Percentiles rank a stretch among this genome's conserved stretches.
These are phyloP conservation scores for Beauveria australis DNA, from an alignment of 2,329 filamentous ascomycete genomes.

Conservation along the genomic window DNA sequence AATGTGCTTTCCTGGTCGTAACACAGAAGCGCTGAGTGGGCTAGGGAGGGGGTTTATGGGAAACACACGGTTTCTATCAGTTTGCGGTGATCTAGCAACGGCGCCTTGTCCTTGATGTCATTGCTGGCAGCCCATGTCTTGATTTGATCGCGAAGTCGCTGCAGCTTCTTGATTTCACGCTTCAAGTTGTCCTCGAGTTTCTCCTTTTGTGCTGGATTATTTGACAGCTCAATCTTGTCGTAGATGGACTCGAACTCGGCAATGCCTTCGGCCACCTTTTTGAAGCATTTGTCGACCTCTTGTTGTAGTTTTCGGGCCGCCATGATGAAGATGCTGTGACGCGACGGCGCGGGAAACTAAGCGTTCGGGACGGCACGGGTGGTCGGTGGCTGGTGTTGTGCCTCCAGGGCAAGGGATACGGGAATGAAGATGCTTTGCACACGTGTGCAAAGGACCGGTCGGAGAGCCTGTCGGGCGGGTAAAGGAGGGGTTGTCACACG, in stretches of 20 bases:
- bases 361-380: not conserved
- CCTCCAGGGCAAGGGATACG: not conserved
- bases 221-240: slow-evolving; percentile 92
- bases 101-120: slow-evolving; percentile 99
- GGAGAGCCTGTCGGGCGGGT: not conserved
- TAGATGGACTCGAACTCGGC: slow-evolving; percentile 89
- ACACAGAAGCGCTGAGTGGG: not conserved
- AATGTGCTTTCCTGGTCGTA: not conserved
- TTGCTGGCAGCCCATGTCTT: slow-evolving; percentile 98
- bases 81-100: slow-evolving; percentile 85
- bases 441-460: slow-evolving; percentile 2
- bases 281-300: slow-evolving; percentile 99
- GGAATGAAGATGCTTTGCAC: not conserved
- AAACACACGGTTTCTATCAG: slow-evolving; percentile 87
- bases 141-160: slow-evolving; percentile 94
- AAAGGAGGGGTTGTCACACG: not conserved
- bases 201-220: slow-evolving; percentile 91
- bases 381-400: not conserved
- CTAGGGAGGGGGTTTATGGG: slow-evolving; percentile 7
- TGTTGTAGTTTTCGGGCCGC: slow-evolving; percentile 92
- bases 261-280: slow-evolving; percentile 92
- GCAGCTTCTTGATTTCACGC: slow-evolving; percentile 99
- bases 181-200: slow-evolving; percentile 97
- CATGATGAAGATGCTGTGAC: slow-evolving; percentile 49
- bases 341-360: not conserved